Conservation (phyloP, 176 grass and related monocot species). For the Phragmites australis region DNA sequence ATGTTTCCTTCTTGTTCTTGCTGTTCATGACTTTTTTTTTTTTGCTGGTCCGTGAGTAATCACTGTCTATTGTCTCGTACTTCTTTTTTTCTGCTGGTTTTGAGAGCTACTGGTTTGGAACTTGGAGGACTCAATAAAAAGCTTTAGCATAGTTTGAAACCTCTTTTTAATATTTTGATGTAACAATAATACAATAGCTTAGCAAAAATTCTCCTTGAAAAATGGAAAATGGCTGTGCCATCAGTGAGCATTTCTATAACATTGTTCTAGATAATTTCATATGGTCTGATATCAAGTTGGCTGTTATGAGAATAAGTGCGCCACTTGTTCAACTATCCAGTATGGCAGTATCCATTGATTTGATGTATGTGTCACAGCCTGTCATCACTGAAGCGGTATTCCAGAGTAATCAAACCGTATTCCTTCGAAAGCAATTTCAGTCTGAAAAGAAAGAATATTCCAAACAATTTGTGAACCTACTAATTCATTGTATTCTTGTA, state of each 20-base stretch:
- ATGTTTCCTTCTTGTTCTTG: too few relatives aligned
- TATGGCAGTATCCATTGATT: not conserved
- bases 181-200: not conserved
- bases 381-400: conserved; percentile 13
- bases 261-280: conserved; percentile 1
- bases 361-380: not conserved
- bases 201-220: conserved; percentile 19
- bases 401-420: conserved; percentile 24
- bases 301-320: conserved; percentile 4
- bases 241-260: not conserved
- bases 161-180: not conserved
- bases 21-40: too few relatives aligned
- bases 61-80: too few relatives aligned
- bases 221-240: not conserved
- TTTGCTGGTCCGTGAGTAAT: too few relatives aligned
- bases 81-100: too few relatives aligned
- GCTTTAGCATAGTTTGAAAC: not conserved
- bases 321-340: conserved; percentile 7
- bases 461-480: conserved; percentile 21
- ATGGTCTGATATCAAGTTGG: not conserved
- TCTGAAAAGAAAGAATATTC: not conserved
- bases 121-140: not conserved
- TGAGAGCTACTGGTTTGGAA: too few relatives aligned
- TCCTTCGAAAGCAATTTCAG: not conserved
- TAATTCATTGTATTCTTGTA: conserved; percentile 8